Conservation (phyloP, 225 moss, liverwort and hornwort genomes). For the Thuidium tamariscinum region DNA sequence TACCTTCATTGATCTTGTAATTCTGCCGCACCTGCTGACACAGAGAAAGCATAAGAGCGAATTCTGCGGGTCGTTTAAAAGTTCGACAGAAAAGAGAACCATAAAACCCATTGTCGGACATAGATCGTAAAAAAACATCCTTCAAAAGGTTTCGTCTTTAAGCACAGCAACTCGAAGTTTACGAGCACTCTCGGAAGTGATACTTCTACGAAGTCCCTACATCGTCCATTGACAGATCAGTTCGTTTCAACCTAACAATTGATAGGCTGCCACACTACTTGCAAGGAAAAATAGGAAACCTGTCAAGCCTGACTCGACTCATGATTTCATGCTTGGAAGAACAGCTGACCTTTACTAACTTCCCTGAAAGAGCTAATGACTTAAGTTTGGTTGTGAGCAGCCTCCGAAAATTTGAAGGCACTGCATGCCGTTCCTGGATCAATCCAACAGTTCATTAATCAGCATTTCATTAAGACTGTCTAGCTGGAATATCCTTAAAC, state of each 20-base stretch:
- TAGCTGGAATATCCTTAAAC: slow-evolving; percentile 1
- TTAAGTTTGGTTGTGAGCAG: slow-evolving; percentile 92
- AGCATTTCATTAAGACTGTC: slow-evolving; percentile 19
- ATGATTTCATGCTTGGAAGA: slow-evolving; percentile 23
- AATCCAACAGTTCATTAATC: slow-evolving; percentile 36
- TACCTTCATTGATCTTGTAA: slow-evolving; percentile 74
- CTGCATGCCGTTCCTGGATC: slow-evolving; percentile 97
- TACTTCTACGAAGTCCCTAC: not conserved
- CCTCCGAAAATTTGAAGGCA: slow-evolving; percentile 96
- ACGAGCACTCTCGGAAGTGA: slow-evolving; percentile 1
- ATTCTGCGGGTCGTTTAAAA: not conserved
- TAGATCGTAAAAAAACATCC: not conserved
- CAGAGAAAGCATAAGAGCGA: slow-evolving; percentile 1
- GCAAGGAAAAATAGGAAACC: slow-evolving; percentile 18
- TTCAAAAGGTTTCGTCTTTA: not conserved
- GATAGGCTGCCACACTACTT: slow-evolving; percentile 6
- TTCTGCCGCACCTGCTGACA: slow-evolving; percentile 63
- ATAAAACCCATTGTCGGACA: not conserved
- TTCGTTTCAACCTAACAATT: slow-evolving; percentile 14
- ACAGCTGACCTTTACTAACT: slow-evolving; percentile 82
- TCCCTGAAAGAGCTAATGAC: slow-evolving; percentile 74
- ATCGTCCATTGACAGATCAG: not conserved
- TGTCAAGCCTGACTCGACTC: not conserved
- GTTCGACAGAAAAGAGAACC: not conserved
- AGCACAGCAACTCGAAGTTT: not conserved